These are phyloP conservation scores for Tubosaeta sp. DNA, from an alignment of 768 basidiomycete species.

Conservation along the genomic window DNA sequence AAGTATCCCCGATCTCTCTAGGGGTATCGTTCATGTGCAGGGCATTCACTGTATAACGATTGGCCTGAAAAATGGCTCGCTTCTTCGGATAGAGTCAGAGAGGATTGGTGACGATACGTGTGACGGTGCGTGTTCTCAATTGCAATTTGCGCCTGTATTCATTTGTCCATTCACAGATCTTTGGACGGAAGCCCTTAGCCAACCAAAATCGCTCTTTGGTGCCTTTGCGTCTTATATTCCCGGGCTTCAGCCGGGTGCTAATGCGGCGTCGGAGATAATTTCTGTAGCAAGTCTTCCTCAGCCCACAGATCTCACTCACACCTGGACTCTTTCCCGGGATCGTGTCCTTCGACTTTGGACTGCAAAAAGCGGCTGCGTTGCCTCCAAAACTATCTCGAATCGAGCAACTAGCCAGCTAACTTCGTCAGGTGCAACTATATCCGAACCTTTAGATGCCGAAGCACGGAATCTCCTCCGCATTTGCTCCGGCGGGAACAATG, in stretches of 20 bases:
- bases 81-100: slow-evolving; percentile 69
- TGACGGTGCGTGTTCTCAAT: slow-evolving; percentile 47
- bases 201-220: slow-evolving; percentile 63
- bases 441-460: slow-evolving; percentile 54
- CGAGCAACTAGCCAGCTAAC: slow-evolving; percentile 30
- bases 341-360: slow-evolving; percentile 84
- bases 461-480: slow-evolving; percentile 63
- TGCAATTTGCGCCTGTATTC: slow-evolving; percentile 4
- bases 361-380: slow-evolving; percentile 66
- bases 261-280: slow-evolving; percentile 57
- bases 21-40: slow-evolving; percentile 59
- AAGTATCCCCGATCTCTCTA: slow-evolving; percentile 40
- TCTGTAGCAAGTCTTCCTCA: slow-evolving; percentile 70
- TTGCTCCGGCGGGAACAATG: slow-evolving; percentile 44
- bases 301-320: slow-evolving; percentile 67
- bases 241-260: slow-evolving; percentile 40
- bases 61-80: slow-evolving; percentile 53
- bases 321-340: slow-evolving; percentile 87
- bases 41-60: slow-evolving; percentile 65
- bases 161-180: slow-evolving; percentile 44
- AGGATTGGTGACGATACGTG: slow-evolving; percentile 47
- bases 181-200: slow-evolving; percentile 64
- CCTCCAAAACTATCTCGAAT: slow-evolving; percentile 50
- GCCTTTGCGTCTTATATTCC: slow-evolving; percentile 66
- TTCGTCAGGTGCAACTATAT: slow-evolving; percentile 31